Evolutionary conservation across 2,329 filamentous ascomycete genomes (phyloP).

Genomic region (Dothidotthia symphoricarpi): DNA sequence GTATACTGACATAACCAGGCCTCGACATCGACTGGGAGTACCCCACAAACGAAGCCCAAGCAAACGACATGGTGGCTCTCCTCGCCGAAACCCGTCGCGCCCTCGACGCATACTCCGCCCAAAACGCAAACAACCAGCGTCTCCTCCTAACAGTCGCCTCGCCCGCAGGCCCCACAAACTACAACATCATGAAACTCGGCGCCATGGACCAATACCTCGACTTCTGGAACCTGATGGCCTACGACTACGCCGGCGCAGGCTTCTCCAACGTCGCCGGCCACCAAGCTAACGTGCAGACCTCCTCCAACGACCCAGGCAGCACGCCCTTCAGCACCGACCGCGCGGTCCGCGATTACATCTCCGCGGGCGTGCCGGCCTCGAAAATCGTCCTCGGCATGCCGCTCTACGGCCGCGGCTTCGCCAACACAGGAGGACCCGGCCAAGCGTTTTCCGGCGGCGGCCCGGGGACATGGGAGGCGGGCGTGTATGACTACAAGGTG

Average conservation of each 20-base stretch:
- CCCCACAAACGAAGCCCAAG: constrained; percentile 31
- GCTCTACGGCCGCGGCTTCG: constrained; percentile 38
- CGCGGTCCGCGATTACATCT: constrained; percentile 33
- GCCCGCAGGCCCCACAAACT: constrained; percentile 47
- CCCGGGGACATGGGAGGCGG: constrained; percentile 36
- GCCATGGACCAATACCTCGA: constrained; percentile 51
- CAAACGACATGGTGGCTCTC: constrained; percentile 36
- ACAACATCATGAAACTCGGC: constrained; percentile 44
- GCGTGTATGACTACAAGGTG: constrained; percentile 41
- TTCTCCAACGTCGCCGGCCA: constrained; percentile 32
- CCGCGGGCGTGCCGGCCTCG: constrained; percentile 30
- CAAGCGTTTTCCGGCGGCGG: constrained; percentile 32
- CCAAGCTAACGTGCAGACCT: constrained; percentile 32
- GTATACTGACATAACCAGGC: constrained; percentile 8
- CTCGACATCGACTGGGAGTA: constrained; percentile 43
- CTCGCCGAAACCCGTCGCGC: constrained; percentile 34
- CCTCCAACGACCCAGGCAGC: constrained; percentile 23
- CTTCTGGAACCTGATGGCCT: constrained; percentile 72
- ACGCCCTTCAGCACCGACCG: constrained; percentile 38
- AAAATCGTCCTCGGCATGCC: constrained; percentile 42
- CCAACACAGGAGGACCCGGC: constrained; percentile 37
- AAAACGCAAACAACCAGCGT: constrained; percentile 41
- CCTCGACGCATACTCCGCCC: constrained; percentile 44
- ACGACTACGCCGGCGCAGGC: constrained; percentile 62
- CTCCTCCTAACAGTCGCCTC: constrained; percentile 50